Base-by-base conservation (phyloP, 345 rosid species). In the Eucalyptus albens region DNA sequence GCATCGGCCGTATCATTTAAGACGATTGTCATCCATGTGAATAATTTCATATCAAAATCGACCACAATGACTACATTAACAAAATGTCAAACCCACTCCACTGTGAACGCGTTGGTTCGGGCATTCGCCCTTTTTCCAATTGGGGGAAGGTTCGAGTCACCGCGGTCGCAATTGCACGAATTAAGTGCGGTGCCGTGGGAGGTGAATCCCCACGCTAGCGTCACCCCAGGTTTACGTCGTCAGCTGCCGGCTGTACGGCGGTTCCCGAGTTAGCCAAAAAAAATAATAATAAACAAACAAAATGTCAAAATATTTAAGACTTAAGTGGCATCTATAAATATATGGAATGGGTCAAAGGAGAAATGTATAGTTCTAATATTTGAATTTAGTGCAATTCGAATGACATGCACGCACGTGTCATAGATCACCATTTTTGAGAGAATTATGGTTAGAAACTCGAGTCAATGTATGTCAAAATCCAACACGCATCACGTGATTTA, bases 161-260 rank as follows among this genome's bases (percentile, higher is more conserved):
- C 16, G 0, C 1, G 51, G 6, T 50, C 0, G 6, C 6, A 50
- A 1, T 50, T 50, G 51, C 51, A 0, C 6, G 0, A 50, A 50
- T 50, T 14, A 50, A 50, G 51, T 50, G 17, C 6, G 2, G 17
- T 0, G 7, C 51, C 6, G 16, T 14, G 51, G 16, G 51, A 50
- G 51, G 17, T 50, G 51, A 6, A 5, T 50, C 51, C 16, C 0
- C 17, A 17, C 1, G 6, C 51, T 14, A 5, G 51, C 6, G 6
- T 14, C 3, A 0, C 6, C 15, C 3, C 16, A 0, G 0, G 51
- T 50, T 50, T 50, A 50, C 3, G 2, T 14, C 50, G 16, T 4
- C 16, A 3, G 1, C 3, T 49, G 15, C 6, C 6, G 1, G 0
- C 6, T 49, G 6, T 49, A 50, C 1, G 1, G 7, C 17, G 0